Base-by-base conservation (phyloP, 202 grass and related monocot species). In the Digitaria exilis region DNA sequence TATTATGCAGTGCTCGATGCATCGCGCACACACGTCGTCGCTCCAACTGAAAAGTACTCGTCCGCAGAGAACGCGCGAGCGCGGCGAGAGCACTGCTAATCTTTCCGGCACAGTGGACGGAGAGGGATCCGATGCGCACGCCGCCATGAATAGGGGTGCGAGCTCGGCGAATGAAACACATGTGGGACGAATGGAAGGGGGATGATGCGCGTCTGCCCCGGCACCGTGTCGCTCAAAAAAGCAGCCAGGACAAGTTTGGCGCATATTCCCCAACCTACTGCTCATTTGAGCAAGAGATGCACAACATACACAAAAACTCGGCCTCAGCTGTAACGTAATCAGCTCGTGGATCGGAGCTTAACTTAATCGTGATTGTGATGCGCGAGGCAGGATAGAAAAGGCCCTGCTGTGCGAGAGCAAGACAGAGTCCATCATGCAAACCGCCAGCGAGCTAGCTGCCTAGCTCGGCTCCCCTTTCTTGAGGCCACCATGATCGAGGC, bases 41-140 rank as follows among this genome's bases (percentile, higher is more conserved):
- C 52, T 13, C 55, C 9, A 57, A 22, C 55, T 57, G 55, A 57
- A 57, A 57, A 12, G 54, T 24, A 9, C n/a, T n/a, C n/a, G n/a
- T n/a, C n/a, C n/a, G 1, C 19, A 11, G 46, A 43, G 65, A 69
- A n/a, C n/a, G n/a, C n/a, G 65, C 35, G 65, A 68, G 5, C 37
- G 65, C 49, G 17, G 3, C 12, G 11, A 26, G 56, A n/a, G n/a
- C 8, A 30, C 17, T 15, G 67, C 41, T 41, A n/a, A n/a, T n/a
- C n/a, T 61, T 71, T 29, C 24, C 39, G 41, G 49, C 18, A 32
- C 17, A 37, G 69, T 0, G 24, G 24, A 29, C 3, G 57, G 29
- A 3, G 61, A 35, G 70, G 70, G 73, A 76, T 76, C 73, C 51
- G 34, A n/a, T n/a, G n/a, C n/a, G 24, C 74, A 76, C 74, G 55